phyloP scores from a whole-genome alignment of 163 green algal genomes.

The Volvox carteri region DNA sequence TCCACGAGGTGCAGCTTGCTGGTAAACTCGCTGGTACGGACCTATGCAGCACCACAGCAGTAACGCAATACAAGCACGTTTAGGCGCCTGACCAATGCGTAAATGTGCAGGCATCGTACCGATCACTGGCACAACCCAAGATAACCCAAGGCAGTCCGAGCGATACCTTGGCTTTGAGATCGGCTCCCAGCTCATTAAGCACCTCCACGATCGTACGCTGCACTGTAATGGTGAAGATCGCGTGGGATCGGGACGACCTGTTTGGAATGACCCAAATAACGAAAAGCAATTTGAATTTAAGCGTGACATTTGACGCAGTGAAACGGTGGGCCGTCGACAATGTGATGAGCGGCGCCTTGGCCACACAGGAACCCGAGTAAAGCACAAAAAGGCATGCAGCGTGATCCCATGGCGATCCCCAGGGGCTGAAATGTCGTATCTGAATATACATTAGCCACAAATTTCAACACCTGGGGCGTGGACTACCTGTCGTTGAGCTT shows the following conservation, averaged over 20 bases:
- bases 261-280: neutral
- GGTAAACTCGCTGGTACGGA: constrained; percentile 68
- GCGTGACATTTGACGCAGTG: too few species aligned
- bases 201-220: constrained; percentile 75
- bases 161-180: constrained; percentile 66
- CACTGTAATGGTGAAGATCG: constrained; percentile 77
- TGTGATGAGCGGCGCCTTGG: too few species aligned
- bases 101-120: neutral
- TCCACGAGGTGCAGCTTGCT: constrained; percentile 83
- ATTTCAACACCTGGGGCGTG: too few species aligned
- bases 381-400: too few species aligned
- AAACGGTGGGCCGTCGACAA: too few species aligned
- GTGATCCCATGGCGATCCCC: too few species aligned
- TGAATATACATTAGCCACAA: too few species aligned
- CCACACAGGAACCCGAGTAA: too few species aligned
- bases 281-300: too few species aligned
- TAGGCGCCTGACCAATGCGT: too few species aligned
- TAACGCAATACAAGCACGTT: neutral
- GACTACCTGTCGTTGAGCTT: constrained; percentile 69
- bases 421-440: too few species aligned
- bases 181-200: constrained; percentile 67
- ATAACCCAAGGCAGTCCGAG: neutral
- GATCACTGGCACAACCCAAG: neutral
- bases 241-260: constrained; percentile 73
- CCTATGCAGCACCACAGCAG: constrained; percentile 26